A percentile compares a stretch with the other conserved stretches of the same genome.
These are phyloP conservation scores for Trichothecium sympodiale DNA, from an alignment of 2,329 filamentous ascomycete genomes.

Conservation along the genomic window DNA sequence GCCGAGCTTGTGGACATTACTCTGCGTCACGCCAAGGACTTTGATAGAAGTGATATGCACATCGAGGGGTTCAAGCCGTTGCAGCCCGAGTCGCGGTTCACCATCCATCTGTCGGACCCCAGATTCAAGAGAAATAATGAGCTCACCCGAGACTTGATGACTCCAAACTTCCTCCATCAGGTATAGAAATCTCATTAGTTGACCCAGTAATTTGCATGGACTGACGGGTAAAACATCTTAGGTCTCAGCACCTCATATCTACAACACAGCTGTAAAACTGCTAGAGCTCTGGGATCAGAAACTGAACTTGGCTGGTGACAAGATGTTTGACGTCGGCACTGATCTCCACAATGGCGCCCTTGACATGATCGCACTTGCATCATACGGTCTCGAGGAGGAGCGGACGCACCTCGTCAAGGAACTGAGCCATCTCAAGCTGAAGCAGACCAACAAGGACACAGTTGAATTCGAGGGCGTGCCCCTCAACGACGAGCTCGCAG, in stretches of 20 bases:
- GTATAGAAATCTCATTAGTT: no score
- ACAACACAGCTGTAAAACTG: constrained; percentile 13
- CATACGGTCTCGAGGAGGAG: constrained; percentile 10
- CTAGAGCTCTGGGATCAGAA: constrained; percentile 17
- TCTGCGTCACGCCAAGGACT: constrained; percentile 8
- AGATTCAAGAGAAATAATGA: constrained; percentile 20
- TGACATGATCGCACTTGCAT: constrained; percentile 15
- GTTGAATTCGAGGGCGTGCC: no score
- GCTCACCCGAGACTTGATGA: constrained; percentile 24
- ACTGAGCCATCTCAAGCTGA: no score
- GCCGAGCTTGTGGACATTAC: constrained; percentile 21
- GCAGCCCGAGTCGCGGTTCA: constrained; percentile 19
- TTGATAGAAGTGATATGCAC: constrained; percentile 11
- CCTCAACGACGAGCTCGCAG: no score
- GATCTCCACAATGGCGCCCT: constrained; percentile 15
- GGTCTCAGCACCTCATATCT: constrained; percentile 16
- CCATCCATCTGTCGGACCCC: constrained; percentile 18
- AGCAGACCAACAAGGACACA: no score
- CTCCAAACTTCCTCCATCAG: constrained; percentile 20
- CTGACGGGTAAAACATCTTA: constrained; percentile 1
- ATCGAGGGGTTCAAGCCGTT: constrained; percentile 12
- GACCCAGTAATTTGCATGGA: no score
- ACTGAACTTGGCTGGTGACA: constrained; percentile 8
- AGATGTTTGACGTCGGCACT: constrained; percentile 13
- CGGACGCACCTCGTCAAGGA: not conserved